A percentile compares a stretch with the other conserved stretches of the same genome.
Evolutionary conservation across 441 rosid species (phyloP).

Genomic region (Erysimum cheiri): DNA sequence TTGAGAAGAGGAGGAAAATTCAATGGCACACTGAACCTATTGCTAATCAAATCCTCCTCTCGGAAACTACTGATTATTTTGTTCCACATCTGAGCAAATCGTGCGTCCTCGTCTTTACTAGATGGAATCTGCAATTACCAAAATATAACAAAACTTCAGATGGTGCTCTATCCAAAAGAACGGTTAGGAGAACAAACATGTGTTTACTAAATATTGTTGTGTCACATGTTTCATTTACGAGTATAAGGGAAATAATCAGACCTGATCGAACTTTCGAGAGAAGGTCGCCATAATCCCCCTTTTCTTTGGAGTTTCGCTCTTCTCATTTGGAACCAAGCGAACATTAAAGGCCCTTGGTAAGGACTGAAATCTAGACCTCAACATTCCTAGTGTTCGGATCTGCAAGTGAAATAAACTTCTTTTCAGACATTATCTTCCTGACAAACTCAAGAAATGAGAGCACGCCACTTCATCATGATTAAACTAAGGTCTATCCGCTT

Average conservation of each 20-base stretch:
- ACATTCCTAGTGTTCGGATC: conserved; percentile 78
- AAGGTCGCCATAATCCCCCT: conserved; percentile 60
- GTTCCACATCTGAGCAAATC: conserved; percentile 58
- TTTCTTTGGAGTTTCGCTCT: conserved; percentile 51
- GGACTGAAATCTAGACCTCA: conserved; percentile 72
- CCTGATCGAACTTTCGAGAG: conserved; percentile 53
- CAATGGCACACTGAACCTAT: conserved; percentile 51
- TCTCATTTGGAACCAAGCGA: conserved; percentile 63
- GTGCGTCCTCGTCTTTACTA: conserved; percentile 56
- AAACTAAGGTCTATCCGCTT: conserved; percentile 48
- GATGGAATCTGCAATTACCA: conserved; percentile 51
- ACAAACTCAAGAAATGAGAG: conserved; percentile 32
- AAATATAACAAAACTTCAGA: conserved; percentile 32
- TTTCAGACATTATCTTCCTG: conserved; percentile 29
- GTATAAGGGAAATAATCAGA: conserved; percentile 53
- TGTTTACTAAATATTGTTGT: conserved; percentile 43
- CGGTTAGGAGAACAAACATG: conserved; percentile 43
- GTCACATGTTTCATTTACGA: conserved; percentile 63
- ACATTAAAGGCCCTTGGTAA: conserved; percentile 70
- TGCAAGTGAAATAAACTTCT: conserved; percentile 45
- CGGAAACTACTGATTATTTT: conserved; percentile 72
- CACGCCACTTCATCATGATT: conserved; percentile 14
- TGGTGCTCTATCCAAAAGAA: conserved; percentile 16
- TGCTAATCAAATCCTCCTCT: conserved; percentile 75
- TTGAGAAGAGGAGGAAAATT: conserved; percentile 1